phyloP scores from a whole-genome alignment of 768 basidiomycete genomes.

The Mycena amicta region DNA sequence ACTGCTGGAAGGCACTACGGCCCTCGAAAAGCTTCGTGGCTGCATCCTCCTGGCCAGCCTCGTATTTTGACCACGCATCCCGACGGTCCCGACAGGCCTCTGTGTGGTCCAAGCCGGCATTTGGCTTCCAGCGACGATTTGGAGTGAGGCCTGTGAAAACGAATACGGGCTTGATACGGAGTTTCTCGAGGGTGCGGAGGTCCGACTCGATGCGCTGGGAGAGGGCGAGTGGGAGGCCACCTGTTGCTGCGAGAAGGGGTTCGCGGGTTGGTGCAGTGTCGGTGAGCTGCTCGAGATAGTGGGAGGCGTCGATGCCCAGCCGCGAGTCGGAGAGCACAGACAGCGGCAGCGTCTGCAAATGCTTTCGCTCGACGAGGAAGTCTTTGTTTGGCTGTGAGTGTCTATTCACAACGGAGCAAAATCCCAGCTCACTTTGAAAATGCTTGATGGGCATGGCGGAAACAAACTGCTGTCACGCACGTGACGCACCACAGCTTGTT shows the following conservation, averaged over 20 bases:
- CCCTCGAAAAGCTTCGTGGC: conserved; percentile 85
- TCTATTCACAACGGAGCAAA: conserved; percentile 16
- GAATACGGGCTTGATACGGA: conserved; percentile 97
- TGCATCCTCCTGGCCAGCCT: conserved; percentile 86
- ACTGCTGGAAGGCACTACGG: conserved; percentile 69
- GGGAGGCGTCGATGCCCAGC: conserved; percentile 94
- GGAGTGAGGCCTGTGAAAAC: conserved; percentile 91
- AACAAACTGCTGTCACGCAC: neutral
- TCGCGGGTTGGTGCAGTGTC: conserved; percentile 80
- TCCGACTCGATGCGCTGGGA: conserved; percentile 89
- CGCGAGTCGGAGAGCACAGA: conserved; percentile 86
- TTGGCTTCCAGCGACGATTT: conserved; percentile 70
- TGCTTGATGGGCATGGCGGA: conserved; percentile 77
- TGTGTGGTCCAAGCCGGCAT: conserved; percentile 56
- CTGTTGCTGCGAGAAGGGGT: conserved; percentile 91
- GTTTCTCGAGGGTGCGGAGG: conserved; percentile 85
- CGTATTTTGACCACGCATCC: conserved; percentile 93
- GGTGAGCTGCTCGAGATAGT: conserved; percentile 81
- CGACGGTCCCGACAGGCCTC: conserved; percentile 76
- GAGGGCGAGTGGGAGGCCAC: conserved; percentile 89
- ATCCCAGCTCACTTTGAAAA: conserved; percentile 65
- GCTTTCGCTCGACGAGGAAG: conserved; percentile 86
- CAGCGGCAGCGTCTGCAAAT: conserved; percentile 80
- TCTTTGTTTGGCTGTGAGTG: conserved; percentile 49
- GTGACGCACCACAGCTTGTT: neutral